These are phyloP conservation scores for Boletus vinaceobasis DNA, from an alignment of 768 basidiomycete genomes.

Conservation along the genomic window DNA sequence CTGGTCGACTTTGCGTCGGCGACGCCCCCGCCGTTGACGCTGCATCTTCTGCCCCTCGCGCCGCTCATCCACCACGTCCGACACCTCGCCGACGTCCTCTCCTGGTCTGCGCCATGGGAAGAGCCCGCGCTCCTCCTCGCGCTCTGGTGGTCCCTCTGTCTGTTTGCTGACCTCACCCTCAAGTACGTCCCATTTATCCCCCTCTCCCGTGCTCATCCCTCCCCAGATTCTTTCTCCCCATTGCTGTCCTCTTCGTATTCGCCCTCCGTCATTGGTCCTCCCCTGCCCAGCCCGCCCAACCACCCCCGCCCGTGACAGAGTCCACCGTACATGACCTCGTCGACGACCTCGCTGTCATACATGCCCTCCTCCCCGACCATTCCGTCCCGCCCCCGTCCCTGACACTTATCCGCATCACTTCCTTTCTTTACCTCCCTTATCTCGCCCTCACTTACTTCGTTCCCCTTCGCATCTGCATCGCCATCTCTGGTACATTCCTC, in stretches of 20 bases:
- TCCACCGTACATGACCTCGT: slow-evolving; percentile 50
- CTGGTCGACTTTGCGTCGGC: slow-evolving; percentile 50
- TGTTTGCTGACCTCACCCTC: slow-evolving; percentile 51
- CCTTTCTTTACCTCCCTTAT: slow-evolving; percentile 61
- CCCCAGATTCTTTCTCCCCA: slow-evolving; percentile 56
- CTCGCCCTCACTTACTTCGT: slow-evolving; percentile 61
- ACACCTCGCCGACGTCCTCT: slow-evolving; percentile 44
- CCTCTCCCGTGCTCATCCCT: background rate
- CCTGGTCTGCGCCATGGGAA: slow-evolving; percentile 57
- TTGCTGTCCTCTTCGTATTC: slow-evolving; percentile 41
- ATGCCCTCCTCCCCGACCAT: slow-evolving; percentile 50
- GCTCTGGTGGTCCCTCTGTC: slow-evolving; percentile 74
- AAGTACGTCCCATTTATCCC: slow-evolving; percentile 35
- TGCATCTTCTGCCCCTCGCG: slow-evolving; percentile 59
- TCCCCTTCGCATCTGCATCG: slow-evolving; percentile 59
- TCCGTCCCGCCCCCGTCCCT: slow-evolving; percentile 28
- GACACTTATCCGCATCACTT: slow-evolving; percentile 53
- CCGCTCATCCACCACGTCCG: slow-evolving; percentile 48
- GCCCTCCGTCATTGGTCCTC: slow-evolving; percentile 30
- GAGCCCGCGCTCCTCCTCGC: slow-evolving; percentile 66
- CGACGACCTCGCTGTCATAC: slow-evolving; percentile 63
- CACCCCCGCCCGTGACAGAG: slow-evolving; percentile 49
- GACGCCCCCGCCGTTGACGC: slow-evolving; percentile 60
- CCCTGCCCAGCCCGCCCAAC: slow-evolving; percentile 1
- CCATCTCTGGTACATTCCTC: slow-evolving; percentile 53